These are phyloP conservation scores for Mycena vitilis DNA, from an alignment of 768 basidiomycete species.

Conservation along the genomic window DNA sequence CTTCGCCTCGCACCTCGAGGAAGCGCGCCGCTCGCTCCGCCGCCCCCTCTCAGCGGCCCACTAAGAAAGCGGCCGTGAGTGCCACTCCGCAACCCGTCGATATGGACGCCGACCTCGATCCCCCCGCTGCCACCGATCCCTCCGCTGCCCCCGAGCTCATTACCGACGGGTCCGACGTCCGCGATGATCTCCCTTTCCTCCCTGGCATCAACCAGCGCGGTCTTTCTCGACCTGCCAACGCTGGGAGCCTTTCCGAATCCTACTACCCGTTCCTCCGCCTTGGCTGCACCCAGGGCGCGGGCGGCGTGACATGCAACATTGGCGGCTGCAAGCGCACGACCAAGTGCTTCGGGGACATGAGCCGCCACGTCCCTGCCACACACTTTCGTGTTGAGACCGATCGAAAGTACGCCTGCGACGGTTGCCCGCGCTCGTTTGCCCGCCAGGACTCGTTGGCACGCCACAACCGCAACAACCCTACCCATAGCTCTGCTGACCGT, in stretches of 20 bases:
- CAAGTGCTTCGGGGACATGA: slow-evolving; percentile 13
- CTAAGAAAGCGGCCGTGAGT: slow-evolving; percentile 11
- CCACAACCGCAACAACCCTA: no score
- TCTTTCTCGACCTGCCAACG: not conserved
- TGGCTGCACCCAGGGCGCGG: slow-evolving; percentile 2
- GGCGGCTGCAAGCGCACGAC: not conserved
- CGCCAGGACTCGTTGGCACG: not conserved
- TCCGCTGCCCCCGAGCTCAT: no score
- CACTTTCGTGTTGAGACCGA: not conserved
- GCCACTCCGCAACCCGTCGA: no score
- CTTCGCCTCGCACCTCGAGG: not conserved
- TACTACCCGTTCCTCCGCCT: slow-evolving; percentile 17
- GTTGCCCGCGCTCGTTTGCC: not conserved
- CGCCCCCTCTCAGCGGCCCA: not conserved
- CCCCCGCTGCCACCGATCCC: no score
- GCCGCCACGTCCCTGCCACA: slow-evolving; percentile 5
- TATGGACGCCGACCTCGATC: no score
- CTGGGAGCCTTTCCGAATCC: not conserved
- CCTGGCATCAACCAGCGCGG: not conserved
- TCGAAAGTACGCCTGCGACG: not conserved
- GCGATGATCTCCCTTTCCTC: not conserved
- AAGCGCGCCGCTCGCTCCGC: slow-evolving; percentile 1
- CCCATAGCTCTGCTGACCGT: not conserved
- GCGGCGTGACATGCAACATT: slow-evolving; percentile 8
- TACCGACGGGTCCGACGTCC: no score